Evolutionary conservation across 805 yeast genomes (phyloP), one percentile per base, ranked within the genome.

Genomic region (Tetrapisispora pingtungensis): DNA sequence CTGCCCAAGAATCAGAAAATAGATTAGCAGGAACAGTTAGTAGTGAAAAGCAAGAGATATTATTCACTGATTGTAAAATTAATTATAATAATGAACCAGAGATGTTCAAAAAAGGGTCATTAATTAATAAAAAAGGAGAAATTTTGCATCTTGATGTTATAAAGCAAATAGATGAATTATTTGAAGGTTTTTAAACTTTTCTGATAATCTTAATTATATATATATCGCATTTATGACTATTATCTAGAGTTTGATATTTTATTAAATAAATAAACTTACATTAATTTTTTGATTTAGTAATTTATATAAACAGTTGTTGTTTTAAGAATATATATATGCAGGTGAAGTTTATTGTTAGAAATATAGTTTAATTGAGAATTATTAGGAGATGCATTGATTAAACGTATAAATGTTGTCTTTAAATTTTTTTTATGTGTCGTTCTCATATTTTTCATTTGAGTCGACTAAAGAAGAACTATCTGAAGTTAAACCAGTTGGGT

Each of bases 11-110:
- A 32, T 94, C 97, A 0, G 97, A 93, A 56, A 71, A 78, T 40
- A 69, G 64, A 51, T 71, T 93, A 28, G 72, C 74, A 45, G 96
- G 96, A 0, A 85, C 97, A 0, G 55, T 86, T 1, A 70, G 95
- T 14, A 68, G 77, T 26, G 97, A 90, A 55, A 93, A 93, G 60
- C 84, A 93, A 58, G 98, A 93, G 59, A 79, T 93, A 2, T 61
- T 93, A 47, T 93, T 84, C 57, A 65, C 72, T 19, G 75, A 79
- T 47, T 84, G 89, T 62, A 84, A 84, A 0, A 79, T 90, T 36
- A 93, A 93, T 58, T 93, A 93, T 65, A 93, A 93, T 59, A 78
- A 85, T 50, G 97, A 90, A 64, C 84, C 84, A 0, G 96, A 84
- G 44, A 80, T 88, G 49, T 93, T 67, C 66, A 84, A 82, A 50